These are phyloP conservation scores for Trichoderma hamatum DNA, from an alignment of 2,329 filamentous ascomycete species.

Conservation along the genomic window DNA sequence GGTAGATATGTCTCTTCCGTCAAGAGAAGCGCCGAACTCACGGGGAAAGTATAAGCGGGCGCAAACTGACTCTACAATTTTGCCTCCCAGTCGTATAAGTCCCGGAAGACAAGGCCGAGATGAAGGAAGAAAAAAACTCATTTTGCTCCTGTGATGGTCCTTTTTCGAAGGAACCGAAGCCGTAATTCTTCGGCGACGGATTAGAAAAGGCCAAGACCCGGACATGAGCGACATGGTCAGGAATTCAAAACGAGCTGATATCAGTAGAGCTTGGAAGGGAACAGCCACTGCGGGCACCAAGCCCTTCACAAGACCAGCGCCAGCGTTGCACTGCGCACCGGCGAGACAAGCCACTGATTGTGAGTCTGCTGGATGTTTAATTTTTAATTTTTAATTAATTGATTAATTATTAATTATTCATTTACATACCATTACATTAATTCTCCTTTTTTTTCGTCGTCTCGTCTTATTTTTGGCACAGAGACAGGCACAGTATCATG, in stretches of 20 bases:
- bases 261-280: not conserved
- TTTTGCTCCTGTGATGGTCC: conserved; percentile 1
- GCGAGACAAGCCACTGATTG: conserved; percentile 3
- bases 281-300: conserved; percentile 17
- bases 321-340: conserved; percentile 22
- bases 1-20: not conserved
- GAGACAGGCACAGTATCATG: not conserved
- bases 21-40: not conserved
- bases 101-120: no score
- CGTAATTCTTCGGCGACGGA: not conserved
- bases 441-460: not conserved
- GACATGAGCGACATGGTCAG: not conserved
- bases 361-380: not conserved
- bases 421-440: no score
- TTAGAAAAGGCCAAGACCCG: not conserved
- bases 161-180: not conserved
- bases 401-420: not conserved
- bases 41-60: conserved; percentile 4
- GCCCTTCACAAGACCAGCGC: conserved; percentile 25
- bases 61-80: not conserved
- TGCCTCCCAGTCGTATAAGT: not conserved
- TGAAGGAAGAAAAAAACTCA: not conserved
- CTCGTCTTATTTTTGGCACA: not conserved
- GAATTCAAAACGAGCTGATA: not conserved
- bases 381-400: not conserved